Conservation (phyloP, 208 protist species). For the Leptomonas seymouri region DNA sequence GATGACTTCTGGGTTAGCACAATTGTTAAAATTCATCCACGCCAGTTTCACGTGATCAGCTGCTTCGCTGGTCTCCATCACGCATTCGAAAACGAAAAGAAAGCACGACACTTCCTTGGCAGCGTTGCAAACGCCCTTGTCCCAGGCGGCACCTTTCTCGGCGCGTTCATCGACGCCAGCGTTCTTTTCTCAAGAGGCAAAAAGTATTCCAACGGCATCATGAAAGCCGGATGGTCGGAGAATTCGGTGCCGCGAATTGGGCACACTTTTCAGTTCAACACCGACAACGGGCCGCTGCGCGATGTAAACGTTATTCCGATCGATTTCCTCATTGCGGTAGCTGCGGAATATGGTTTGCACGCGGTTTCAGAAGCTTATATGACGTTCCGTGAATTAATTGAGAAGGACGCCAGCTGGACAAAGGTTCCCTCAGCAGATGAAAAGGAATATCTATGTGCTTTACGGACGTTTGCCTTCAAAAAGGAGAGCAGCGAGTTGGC, state of each 20-base stretch:
- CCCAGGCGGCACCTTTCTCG: constrained; percentile 77
- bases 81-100: constrained; percentile 66
- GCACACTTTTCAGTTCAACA: constrained; percentile 61
- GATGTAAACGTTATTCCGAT: constrained; percentile 79
- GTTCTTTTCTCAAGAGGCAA: constrained; percentile 62
- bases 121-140: constrained; percentile 85
- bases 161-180: constrained; percentile 71
- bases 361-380: constrained; percentile 71
- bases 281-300: constrained; percentile 43
- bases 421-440: constrained; percentile 67
- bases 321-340: constrained; percentile 83
- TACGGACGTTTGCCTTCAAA: constrained; percentile 79
- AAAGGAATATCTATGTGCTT: constrained; percentile 75
- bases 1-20: constrained; percentile 74
- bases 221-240: constrained; percentile 67
- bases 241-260: constrained; percentile 71
- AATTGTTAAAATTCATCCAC: constrained; percentile 76
- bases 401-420: constrained; percentile 79
- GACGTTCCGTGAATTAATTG: constrained; percentile 76
- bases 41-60: constrained; percentile 83
- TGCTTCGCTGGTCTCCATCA: constrained; percentile 82
- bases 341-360: constrained; percentile 58
- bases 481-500: constrained; percentile 62
- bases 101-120: constrained; percentile 64
- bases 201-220: constrained; percentile 61